Evolutionary conservation across 371 early-diverging fungal genomes (phyloP).

Genomic region (Mucor sp.): DNA sequence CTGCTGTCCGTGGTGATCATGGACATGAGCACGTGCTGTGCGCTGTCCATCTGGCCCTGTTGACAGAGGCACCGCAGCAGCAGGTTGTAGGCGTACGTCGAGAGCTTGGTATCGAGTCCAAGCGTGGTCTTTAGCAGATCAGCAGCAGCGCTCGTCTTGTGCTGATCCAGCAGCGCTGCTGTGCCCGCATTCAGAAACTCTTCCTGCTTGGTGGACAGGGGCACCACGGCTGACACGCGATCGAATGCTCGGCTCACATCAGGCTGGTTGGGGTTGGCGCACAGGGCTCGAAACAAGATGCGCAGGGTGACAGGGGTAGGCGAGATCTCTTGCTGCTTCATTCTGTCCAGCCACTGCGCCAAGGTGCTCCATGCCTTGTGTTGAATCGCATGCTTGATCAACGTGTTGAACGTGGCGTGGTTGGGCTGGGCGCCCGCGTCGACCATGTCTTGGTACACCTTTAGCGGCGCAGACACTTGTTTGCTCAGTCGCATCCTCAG

Average conservation of each 20-base stretch:
- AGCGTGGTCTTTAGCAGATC: conserved; percentile 24
- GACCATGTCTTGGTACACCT: conserved; percentile 25
- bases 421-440: conserved; percentile 24
- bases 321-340: conserved; percentile 5
- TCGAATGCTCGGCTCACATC: conserved; percentile 27
- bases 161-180: conserved; percentile 24
- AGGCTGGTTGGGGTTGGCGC: conserved; percentile 8
- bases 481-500: conserved; percentile 21
- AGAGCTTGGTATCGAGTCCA: conserved; percentile 6
- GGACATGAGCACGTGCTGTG: conserved; percentile 26
- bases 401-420: conserved; percentile 40
- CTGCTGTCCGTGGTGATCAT: conserved; percentile 29
- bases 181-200: conserved; percentile 20
- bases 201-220: conserved; percentile 9
- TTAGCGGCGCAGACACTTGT: background rate
- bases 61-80: conserved; percentile 28
- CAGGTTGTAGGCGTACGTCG: conserved; percentile 35
- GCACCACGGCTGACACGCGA: background rate
- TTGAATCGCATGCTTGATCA: conserved; percentile 29
- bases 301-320: conserved; percentile 31
- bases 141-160: conserved; percentile 26
- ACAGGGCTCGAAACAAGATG: conserved; percentile 26
- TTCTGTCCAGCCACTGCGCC: conserved; percentile 27
- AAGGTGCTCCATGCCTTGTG: conserved; percentile 28
- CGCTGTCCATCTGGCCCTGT: conserved; percentile 27